Evolutionary conservation across 768 basidiomycete species (phyloP), one percentile per base, ranked within the genome.

Genomic region (Kwoniella botswanensis): DNA sequence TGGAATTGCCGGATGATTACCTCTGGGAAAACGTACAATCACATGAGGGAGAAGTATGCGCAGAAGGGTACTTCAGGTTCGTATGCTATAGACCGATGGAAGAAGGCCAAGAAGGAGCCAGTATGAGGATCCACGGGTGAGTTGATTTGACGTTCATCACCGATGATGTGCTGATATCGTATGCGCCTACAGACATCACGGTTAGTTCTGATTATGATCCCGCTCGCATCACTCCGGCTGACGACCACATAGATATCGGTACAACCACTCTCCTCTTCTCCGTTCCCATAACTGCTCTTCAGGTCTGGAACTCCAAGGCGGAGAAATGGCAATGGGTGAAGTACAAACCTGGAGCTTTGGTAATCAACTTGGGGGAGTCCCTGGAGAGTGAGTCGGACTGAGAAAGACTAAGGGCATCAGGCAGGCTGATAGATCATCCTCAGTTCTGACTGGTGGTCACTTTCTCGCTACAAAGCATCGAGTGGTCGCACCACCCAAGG

Each of bases 1-100:
- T 80, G 66, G 79, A 80, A 56, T 71, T 80, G 5, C 63, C 65
- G 15, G 73, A 71, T n/a, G 79, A 80, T 29, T 75, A 74, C 26
- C 75, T 80, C 18, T 78, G 75, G 75, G 69, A 78, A 4, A 71
- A 75, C 50, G 72, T 77, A 15, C 71, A 77, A 63, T 46, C 44
- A 17, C 44, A 46, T 46, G n/a, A 50, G 2, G 42, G 62, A 63
- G 26, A 24, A 35, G 44, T 50, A 13, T 26, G 24, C 26, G 63
- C 46, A 12, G 63, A 65, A 50, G 63, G 63, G 18, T 65, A 65
- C 46, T 65, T 65, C 50, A 52, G 63, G 53, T 21, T 22, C n/a
- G 44, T 50, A 11, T 35, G 46, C 15, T 65, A 46, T 35, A 44
- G 26, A 21, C 63, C 63, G 17, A 54, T 54, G n/a, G 21, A 50